These are phyloP conservation scores for Sporothrix brasiliensis DNA, from an alignment of 2,329 filamentous ascomycete species.

Conservation along the genomic window DNA sequence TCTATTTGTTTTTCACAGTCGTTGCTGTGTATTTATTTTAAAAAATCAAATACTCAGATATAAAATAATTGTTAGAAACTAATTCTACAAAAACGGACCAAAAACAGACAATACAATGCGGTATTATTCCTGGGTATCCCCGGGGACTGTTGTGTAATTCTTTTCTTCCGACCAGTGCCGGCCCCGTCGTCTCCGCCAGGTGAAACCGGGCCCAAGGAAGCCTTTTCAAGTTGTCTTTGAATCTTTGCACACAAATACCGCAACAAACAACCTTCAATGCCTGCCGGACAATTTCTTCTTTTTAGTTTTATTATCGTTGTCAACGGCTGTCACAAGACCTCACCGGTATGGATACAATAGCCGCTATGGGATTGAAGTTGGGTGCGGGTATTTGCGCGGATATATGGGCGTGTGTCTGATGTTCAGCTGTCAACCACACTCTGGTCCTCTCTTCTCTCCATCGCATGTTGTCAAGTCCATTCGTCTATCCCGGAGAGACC, in stretches of 20 bases:
- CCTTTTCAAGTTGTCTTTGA: not conserved
- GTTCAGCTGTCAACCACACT: not conserved
- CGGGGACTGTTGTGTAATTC: not conserved
- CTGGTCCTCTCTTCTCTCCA: too few species aligned
- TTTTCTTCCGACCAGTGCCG: not conserved
- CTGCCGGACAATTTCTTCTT: not conserved
- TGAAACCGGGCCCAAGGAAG: slow-evolving; percentile 14
- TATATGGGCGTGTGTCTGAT: slow-evolving; percentile 20
- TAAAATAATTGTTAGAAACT: too few species aligned
- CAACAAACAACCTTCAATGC: not conserved
- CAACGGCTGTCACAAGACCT: not conserved
- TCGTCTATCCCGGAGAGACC: slow-evolving; percentile 1
- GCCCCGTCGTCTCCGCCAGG: slow-evolving; percentile 1
- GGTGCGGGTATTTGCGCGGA: slow-evolving; percentile 1
- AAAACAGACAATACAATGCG: fast-evolving
- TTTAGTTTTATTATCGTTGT: not conserved
- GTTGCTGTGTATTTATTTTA: too few species aligned
- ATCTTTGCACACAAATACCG: not conserved
- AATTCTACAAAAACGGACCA: too few species aligned
- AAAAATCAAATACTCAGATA: too few species aligned
- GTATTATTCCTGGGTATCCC: not conserved
- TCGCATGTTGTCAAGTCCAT: not conserved
- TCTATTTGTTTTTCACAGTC: not conserved
- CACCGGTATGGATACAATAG: slow-evolving; percentile 11
- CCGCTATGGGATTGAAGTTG: not conserved